A percentile compares a stretch with the other conserved stretches of the same genome.
Conservation (phyloP, 176 grass and related monocot genomes). For the Zoysia japonica region DNA sequence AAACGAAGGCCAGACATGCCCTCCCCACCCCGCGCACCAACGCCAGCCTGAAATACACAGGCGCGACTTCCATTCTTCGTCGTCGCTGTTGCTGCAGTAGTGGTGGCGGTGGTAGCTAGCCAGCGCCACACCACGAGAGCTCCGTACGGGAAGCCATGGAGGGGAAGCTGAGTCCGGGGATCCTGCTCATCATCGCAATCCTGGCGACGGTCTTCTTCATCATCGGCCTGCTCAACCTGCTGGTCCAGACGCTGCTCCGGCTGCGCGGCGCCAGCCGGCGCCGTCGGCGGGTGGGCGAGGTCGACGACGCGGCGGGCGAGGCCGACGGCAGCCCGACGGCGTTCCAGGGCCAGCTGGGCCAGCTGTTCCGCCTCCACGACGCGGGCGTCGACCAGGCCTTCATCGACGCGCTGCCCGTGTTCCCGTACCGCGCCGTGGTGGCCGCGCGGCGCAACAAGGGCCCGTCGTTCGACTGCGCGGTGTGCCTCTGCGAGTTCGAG, state of each 20-base stretch:
- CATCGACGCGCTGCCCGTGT: slow-evolving; percentile 87
- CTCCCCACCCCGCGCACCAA: background rate
- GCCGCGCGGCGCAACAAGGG: slow-evolving; percentile 19
- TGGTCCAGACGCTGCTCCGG: slow-evolving; percentile 49
- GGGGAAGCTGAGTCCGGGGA: slow-evolving; percentile 66
- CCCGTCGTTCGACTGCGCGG: slow-evolving; percentile 85
- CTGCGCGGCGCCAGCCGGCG: slow-evolving; percentile 38
- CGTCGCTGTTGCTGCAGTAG: too few species aligned
- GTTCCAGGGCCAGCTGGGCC: slow-evolving; percentile 78
- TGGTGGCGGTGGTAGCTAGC: background rate
- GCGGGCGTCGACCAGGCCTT: slow-evolving; percentile 86
- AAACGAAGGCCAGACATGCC: background rate
- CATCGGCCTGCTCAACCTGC: slow-evolving; percentile 70
- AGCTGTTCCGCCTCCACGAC: slow-evolving; percentile 93
- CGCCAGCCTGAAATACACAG: background rate
- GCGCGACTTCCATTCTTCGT: background rate
- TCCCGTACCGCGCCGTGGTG: slow-evolving; percentile 57
- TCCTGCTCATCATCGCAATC: slow-evolving; percentile 71
- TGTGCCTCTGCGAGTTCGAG: slow-evolving; percentile 89
- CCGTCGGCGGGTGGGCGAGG: slow-evolving; percentile 22
- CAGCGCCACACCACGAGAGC: background rate
- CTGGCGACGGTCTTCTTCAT: slow-evolving; percentile 85
- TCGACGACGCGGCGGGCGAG: slow-evolving; percentile 22
- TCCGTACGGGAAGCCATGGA: slow-evolving; percentile 33
- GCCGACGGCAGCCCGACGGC: slow-evolving; percentile 55